Evolutionary conservation across 192 early-diverging fungal genomes (phyloP), one percentile per base, ranked within the genome.

Genomic region (Ambispora gerdemannii): DNA sequence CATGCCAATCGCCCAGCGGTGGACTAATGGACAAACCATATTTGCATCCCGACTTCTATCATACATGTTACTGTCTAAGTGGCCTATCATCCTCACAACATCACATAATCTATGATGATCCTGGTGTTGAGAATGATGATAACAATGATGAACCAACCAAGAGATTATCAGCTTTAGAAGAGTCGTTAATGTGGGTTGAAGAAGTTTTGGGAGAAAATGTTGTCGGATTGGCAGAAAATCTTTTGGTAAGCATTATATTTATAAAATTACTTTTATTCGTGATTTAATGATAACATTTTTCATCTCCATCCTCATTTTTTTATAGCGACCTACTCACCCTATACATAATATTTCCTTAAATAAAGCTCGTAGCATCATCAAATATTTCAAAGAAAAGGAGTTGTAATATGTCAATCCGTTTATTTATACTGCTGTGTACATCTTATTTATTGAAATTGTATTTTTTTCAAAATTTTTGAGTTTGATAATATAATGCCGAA

Each of bases 1-100:
- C 92, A 69, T 94, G 94, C 72, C 95, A 99, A 74, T 74, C 82
- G 38, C 75, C 77, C 15, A 61, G 64, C 1, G 97, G 97, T 3
- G 97, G 97, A 2, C 74, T 97, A 60, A 83, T 87, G 36, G 97
- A 99, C 76, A 99, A 97, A 74, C 97, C 97, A 2, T 87, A 82
- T 72, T 92, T 91, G 55, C 50, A 71, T 1, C 84, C 90, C 0
- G 97, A 98, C 72, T 88, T 87, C 50, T 99, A 99, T 77, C 97
- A 99, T 72, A 95, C 95, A 35, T 95, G 93, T 70, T 99, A 99
- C 74, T 86, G 88, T 27, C 81, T 99, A 36, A 83, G 83, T 56
- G 97, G 97, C 0, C 77, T 99, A 25, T 94, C 95, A 4, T 72
- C 88, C 22, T 80, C 91, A 4, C 97, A 97, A 70, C 87, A 97